Base-by-base conservation (phyloP, 306 rosid genomes). In the Sphenostylis stenocarpa region DNA sequence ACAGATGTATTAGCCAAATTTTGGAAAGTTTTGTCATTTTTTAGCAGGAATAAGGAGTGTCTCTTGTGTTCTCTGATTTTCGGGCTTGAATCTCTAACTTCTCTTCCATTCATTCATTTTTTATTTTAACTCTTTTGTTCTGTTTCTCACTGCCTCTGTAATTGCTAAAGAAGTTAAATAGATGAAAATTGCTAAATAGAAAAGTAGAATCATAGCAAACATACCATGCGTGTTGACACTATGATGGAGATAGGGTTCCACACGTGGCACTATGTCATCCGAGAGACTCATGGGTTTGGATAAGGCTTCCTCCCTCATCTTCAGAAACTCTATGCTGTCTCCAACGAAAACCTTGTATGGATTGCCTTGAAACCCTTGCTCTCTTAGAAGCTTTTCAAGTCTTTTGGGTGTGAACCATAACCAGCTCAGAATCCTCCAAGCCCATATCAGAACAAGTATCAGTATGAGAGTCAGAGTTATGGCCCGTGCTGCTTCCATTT, bases 321-420 rank as follows among this genome's bases (percentile, higher is more conserved):
- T 23, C 0, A 5, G 17, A 43, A 43, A 0, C 1, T 80, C 79
- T 4, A 14, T 28, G 0, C 11, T 6, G 52, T 80, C 84, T 0
- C 84, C 84, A 69, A 49, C 1, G 1, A 77, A 58, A 36, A 88
- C 0, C 33, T 72, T 75, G 29, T 88, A 91, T 3, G 91, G 61
- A 36, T 85, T 88, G 1, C 87, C 93, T 0, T 33, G 3, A 24
- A 87, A 53, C 3, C 93, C 88, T 82, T 88, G 89, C 10, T 82
- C 57, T 76, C 89, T 84, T 8, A 88, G 75, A 1, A 43, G 16
- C 52, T 47, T 82, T 60, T 91, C 96, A 0, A 88, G 57, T 48
- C 38, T 81, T 76, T 82, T 90, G 0, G 96, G 96, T 53, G 16
- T 80, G 4, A 90, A 11, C 93, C 96, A 91, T 3, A 87, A 23